Conservation (phyloP, 441 rosid species). For the Dalechampia spathulata region DNA sequence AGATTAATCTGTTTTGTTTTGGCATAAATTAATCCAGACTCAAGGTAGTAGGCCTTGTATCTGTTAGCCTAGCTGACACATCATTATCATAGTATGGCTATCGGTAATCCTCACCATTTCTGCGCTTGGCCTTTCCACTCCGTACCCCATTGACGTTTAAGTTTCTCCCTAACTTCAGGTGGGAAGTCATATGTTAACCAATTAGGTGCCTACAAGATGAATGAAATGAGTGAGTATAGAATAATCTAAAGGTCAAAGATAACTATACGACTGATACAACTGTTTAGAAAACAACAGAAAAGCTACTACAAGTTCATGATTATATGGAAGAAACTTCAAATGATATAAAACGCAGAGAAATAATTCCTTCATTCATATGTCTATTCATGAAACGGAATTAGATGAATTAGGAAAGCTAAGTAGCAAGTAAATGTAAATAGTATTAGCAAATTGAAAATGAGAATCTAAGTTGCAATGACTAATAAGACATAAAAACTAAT, state of each 20-base stretch:
- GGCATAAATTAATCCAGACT: neutral
- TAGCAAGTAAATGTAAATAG: neutral
- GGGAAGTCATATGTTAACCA: slow-evolving; percentile 94
- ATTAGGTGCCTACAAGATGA: slow-evolving; percentile 46
- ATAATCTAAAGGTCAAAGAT: neutral
- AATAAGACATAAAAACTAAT: no score
- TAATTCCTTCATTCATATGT: no score
- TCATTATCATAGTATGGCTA: neutral
- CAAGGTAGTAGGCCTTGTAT: neutral
- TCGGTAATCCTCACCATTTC: slow-evolving; percentile 54
- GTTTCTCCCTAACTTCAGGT: slow-evolving; percentile 66
- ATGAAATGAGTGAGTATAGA: neutral
- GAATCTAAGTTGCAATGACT: neutral
- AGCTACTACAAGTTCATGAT: neutral
- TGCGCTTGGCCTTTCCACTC: slow-evolving; percentile 98
- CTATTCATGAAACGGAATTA: no score
- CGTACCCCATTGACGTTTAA: slow-evolving; percentile 68
- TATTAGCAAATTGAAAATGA: no score
- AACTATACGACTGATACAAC: neutral
- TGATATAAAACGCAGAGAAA: no score
- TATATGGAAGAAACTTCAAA: no score
- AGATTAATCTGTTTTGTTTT: neutral
- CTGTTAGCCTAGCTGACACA: neutral
- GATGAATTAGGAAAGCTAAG: neutral
- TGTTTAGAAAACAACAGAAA: neutral